Evolutionary conservation across 345 rosid species (phyloP), one percentile per base, ranked within the genome.

Genomic region (Sapria himalayana): DNA sequence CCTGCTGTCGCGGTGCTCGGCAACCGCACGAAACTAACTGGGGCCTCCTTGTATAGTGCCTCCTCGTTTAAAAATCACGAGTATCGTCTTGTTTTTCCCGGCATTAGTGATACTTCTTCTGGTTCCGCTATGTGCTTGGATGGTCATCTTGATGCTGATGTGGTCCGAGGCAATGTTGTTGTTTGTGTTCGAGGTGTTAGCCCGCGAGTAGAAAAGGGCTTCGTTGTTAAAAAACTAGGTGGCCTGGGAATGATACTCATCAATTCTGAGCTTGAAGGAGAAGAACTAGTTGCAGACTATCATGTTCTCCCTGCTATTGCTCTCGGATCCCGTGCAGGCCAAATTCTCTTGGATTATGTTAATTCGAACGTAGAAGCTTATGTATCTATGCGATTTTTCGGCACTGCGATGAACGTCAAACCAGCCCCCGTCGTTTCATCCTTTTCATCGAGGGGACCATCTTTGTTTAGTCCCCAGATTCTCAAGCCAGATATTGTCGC

Each of bases 341-440:
- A 78, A 37, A 2, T 51, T 14, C 64, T 81, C 4, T 67, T 74
- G 19, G 64, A 63, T 11, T 85, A 75, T 27, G 65, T 58, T 3
- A 57, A 47, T 29, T 58, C 64, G 0, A 46, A 52, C 11, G 9
- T 61, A 2, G 67, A 69, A 7, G 94, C 96, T 2, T 69, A 62
- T 3, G 89, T 72, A 4, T 9, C 56, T 17, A 48, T 81, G 16
- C 55, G 50, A 3, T 85, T 85, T 10, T 63, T 64, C 10, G 96
- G 94, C 41, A 81, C 96, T 1, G 73, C 69, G 22, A 45, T 81
- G 53, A 60, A 65, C 17, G 71, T 73, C 3, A 34, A 25, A 15
- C 86, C 94, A 1, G 74, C 96, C 1, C 96, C 96, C 3, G 86
- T 78, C 9, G 96, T 81, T 15, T 92, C 96, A 27, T 85, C 94